phyloP scores from a whole-genome alignment of 306 rosid species.

The Erythrophleum fordii region DNA sequence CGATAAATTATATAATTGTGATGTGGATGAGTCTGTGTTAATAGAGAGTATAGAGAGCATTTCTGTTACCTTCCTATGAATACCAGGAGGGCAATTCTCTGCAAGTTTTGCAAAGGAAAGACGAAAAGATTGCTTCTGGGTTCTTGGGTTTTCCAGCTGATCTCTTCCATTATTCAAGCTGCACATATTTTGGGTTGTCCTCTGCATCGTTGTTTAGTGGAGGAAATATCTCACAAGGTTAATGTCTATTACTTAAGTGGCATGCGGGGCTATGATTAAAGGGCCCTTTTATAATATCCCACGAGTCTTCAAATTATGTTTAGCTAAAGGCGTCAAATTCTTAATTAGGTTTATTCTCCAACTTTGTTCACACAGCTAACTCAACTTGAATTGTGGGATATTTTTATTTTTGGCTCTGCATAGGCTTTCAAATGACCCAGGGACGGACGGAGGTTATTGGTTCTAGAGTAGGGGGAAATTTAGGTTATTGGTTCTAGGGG shows the following conservation, averaged over 20 bases:
- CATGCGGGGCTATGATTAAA: background rate
- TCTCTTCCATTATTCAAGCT: slow-evolving; percentile 1
- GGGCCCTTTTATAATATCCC: background rate
- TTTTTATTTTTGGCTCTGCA: background rate
- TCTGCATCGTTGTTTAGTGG: slow-evolving; percentile 33
- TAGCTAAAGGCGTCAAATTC: background rate
- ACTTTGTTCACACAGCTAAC: background rate
- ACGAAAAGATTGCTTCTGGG: background rate
- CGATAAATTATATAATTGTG: background rate
- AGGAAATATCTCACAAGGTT: background rate
- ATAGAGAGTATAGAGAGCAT: background rate
- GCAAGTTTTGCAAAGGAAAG: slow-evolving; percentile 26
- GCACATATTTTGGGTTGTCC: slow-evolving; percentile 4
- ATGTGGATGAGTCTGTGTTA: background rate
- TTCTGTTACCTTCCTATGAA: slow-evolving; percentile 54
- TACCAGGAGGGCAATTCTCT: slow-evolving; percentile 54
- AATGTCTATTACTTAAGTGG: background rate
- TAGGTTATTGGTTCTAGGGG: no score
- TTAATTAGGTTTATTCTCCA: background rate
- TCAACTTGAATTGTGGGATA: background rate
- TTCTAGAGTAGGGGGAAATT: no score
- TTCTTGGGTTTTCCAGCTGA: slow-evolving; percentile 35
- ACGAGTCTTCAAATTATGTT: background rate
- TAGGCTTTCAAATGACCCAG: no score
- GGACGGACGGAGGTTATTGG: no score